Percentiles rank a stretch among this genome's conserved stretches.
Conservation (phyloP, 2,329 filamentous ascomycete species). For the Berkeleyomyces basicola region DNA sequence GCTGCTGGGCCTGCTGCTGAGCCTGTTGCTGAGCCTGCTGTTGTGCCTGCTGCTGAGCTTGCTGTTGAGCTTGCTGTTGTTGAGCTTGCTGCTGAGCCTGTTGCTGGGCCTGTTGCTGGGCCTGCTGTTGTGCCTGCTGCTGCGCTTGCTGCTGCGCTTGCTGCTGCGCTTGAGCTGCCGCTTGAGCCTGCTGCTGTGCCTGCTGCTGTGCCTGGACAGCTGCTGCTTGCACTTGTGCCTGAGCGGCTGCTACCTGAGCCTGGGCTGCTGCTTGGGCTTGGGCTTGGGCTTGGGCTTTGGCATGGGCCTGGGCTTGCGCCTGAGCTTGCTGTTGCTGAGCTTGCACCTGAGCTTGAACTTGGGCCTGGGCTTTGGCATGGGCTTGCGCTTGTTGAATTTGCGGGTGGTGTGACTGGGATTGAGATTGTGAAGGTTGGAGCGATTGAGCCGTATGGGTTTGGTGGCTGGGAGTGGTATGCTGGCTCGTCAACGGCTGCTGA, state of each 20-base stretch:
- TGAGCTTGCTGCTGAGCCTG: constrained; percentile 14
- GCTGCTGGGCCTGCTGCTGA: not conserved
- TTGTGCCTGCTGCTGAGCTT: not conserved
- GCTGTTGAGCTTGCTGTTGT: constrained; percentile 10
- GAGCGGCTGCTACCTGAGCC: not conserved
- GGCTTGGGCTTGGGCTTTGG: constrained; percentile 16
- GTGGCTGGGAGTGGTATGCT: constrained; percentile 15
- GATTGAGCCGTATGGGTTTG: constrained; percentile 16
- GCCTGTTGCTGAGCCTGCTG: not conserved
- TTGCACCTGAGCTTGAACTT: constrained; percentile 11
- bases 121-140: constrained; percentile 13
- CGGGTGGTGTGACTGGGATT: constrained; percentile 15
- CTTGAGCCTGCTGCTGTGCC: constrained; percentile 16
- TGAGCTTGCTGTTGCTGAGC: constrained; percentile 8
- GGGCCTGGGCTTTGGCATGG: constrained; percentile 6
- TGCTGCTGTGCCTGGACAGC: constrained; percentile 5
- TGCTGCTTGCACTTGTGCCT: not conserved
- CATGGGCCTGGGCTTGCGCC: constrained; percentile 10
- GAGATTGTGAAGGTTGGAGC: constrained; percentile 18
- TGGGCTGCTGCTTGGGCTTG: constrained; percentile 23
- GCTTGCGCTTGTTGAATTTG: constrained; percentile 11
- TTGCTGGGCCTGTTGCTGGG: constrained; percentile 24
- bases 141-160: constrained; percentile 11
- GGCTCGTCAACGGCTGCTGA: constrained; percentile 12
- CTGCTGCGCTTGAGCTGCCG: not conserved